Evolutionary conservation across 2,329 filamentous ascomycete genomes (phyloP).

Genomic region (Fusarium praegraminearum): DNA sequence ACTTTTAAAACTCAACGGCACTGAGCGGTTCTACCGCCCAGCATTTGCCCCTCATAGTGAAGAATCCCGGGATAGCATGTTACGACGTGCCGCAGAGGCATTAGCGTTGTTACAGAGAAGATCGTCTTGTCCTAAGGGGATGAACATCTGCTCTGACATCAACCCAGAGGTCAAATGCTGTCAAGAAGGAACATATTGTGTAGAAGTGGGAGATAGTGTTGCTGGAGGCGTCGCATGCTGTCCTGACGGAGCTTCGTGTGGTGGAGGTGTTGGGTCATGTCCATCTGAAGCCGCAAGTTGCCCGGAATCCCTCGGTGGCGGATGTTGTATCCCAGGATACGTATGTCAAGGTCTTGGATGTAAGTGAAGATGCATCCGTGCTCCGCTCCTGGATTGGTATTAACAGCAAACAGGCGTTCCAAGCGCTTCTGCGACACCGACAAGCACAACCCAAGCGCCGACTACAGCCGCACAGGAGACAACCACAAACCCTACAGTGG

Average conservation of each 20-base stretch:
- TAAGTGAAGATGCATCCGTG: slow-evolving; percentile 55
- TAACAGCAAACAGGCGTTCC: slow-evolving; percentile 49
- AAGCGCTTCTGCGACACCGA: slow-evolving; percentile 49
- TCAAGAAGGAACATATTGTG: slow-evolving; percentile 72
- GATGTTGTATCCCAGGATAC: slow-evolving; percentile 80
- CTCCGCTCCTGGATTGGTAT: neutral
- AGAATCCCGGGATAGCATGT: slow-evolving; percentile 46
- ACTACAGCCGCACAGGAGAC: slow-evolving; percentile 57
- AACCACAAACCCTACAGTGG: slow-evolving; percentile 51
- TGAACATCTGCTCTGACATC: slow-evolving; percentile 72
- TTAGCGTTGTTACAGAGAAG: slow-evolving; percentile 66
- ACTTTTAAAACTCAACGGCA: slow-evolving; percentile 26
- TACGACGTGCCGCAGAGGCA: slow-evolving; percentile 60
- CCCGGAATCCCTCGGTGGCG: slow-evolving; percentile 73
- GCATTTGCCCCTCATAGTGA: slow-evolving; percentile 64
- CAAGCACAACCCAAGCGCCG: slow-evolving; percentile 37
- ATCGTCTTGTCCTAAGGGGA: slow-evolving; percentile 76
- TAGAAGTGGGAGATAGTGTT: slow-evolving; percentile 70
- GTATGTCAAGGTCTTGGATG: slow-evolving; percentile 78
- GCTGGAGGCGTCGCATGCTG: slow-evolving; percentile 81
- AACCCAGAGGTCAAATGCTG: slow-evolving; percentile 80
- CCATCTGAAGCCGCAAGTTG: slow-evolving; percentile 73
- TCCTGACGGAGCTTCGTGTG: slow-evolving; percentile 72
- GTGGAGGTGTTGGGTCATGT: slow-evolving; percentile 72
- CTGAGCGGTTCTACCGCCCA: slow-evolving; percentile 56